phyloP scores from a whole-genome alignment of 495 filamentous ascomycete species.

The Chlorociboria aeruginascens region DNA sequence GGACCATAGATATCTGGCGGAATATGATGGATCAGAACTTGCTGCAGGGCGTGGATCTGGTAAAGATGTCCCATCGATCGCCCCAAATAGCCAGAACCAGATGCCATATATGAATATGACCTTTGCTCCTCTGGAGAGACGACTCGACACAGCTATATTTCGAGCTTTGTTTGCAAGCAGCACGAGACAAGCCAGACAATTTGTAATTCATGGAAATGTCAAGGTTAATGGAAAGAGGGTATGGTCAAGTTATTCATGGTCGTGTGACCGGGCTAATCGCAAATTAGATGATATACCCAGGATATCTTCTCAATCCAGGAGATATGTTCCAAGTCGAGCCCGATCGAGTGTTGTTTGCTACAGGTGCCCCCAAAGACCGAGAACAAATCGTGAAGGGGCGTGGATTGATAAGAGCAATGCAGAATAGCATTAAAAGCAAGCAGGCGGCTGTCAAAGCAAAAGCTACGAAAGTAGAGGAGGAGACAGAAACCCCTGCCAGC shows the following conservation, averaged over 20 bases:
- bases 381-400: constrained; percentile 7
- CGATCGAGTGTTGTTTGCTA: constrained; percentile 77
- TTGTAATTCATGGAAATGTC: constrained; percentile 83
- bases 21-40: constrained; percentile 64
- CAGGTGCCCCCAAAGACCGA: constrained; percentile 54
- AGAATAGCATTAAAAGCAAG: not conserved
- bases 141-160: constrained; percentile 86
- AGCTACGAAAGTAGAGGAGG: constrained; percentile 1
- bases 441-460: constrained; percentile 4
- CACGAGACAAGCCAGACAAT: constrained; percentile 86
- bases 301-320: constrained; percentile 92
- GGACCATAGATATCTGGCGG: constrained; percentile 63
- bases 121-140: constrained; percentile 79
- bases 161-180: constrained; percentile 89
- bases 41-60: constrained; percentile 78
- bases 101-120: constrained; percentile 84
- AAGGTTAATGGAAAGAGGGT: constrained; percentile 96
- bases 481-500: not conserved
- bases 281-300: constrained; percentile 73
- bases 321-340: constrained; percentile 95
- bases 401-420: not conserved
- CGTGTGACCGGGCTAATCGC: not conserved
- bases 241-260: constrained; percentile 9
- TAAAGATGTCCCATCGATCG: constrained; percentile 20
- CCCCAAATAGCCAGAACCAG: not conserved